Conservation (phyloP, 2,329 filamentous ascomycete genomes). For the Cordyceps javanica region DNA sequence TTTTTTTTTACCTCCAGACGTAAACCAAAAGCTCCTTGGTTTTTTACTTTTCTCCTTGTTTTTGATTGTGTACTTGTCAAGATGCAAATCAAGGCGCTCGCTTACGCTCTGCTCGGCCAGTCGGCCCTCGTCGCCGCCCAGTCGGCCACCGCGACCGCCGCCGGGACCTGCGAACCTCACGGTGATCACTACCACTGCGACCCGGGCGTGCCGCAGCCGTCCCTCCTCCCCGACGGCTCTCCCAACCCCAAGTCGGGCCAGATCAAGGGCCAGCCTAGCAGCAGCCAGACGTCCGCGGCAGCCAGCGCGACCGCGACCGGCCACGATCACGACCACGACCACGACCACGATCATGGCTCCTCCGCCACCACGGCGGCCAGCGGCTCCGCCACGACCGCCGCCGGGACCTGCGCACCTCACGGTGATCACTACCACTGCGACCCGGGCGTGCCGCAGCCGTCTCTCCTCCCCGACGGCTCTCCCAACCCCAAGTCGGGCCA, state of each 20-base stretch:
- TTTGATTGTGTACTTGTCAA: too few species aligned
- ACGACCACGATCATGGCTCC: conserved; percentile 6
- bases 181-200: conserved; percentile 9
- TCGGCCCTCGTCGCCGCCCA: conserved; percentile 4
- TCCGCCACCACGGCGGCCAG: neutral
- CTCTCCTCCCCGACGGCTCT: too few species aligned
- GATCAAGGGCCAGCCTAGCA: too few species aligned
- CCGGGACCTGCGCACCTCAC: conserved; percentile 14
- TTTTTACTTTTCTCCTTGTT: neutral
- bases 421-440: conserved; percentile 18
- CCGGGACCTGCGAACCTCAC: conserved; percentile 10
- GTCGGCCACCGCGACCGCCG: neutral
- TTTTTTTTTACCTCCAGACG: neutral
- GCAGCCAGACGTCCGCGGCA: neutral
- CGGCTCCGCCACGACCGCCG: neutral
- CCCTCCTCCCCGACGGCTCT: neutral
- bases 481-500: too few species aligned
- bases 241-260: conserved; percentile 5
- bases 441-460: conserved; percentile 14
- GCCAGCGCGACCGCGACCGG: neutral
- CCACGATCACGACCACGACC: neutral
- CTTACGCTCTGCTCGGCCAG: conserved; percentile 7
- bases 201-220: conserved; percentile 12
- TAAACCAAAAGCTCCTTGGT: neutral
- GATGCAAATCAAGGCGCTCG: conserved; percentile 11